phyloP scores from a whole-genome alignment of 495 filamentous ascomycete genomes.

The Hypoxylon intermedium region DNA sequence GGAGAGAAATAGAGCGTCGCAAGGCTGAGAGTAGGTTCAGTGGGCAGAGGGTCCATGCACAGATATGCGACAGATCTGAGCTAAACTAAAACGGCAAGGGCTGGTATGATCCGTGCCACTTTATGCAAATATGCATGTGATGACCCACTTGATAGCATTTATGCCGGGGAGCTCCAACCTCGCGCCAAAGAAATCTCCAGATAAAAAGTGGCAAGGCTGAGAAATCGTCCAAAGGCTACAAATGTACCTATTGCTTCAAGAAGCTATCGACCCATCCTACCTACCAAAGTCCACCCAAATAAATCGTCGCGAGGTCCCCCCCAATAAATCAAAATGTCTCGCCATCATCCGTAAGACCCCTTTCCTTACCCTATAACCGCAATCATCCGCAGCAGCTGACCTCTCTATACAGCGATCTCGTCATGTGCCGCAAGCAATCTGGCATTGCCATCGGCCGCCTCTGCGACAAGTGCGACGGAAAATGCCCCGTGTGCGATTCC shows the following conservation, averaged over 20 bases:
- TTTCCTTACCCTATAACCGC: slow-evolving; percentile 3
- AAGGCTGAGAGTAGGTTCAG: slow-evolving; percentile 17
- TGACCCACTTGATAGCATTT: slow-evolving; percentile 11
- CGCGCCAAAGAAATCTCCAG: slow-evolving; percentile 24
- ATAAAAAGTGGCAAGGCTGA: slow-evolving; percentile 46
- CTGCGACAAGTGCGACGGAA: slow-evolving; percentile 99
- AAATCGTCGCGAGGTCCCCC: slow-evolving; percentile 12
- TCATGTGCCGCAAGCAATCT: slow-evolving; percentile 99
- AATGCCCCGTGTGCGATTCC: slow-evolving; percentile 98
- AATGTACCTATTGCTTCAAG: not conserved
- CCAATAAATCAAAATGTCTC: slow-evolving; percentile 63
- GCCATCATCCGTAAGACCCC: slow-evolving; percentile 75
- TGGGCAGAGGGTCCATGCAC: slow-evolving; percentile 14
- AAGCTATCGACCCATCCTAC: too few relatives aligned
- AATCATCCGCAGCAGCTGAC: slow-evolving; percentile 49
- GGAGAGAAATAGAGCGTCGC: slow-evolving; percentile 9
- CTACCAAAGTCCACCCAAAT: not conserved
- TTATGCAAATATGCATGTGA: slow-evolving; percentile 29
- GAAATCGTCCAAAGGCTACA: slow-evolving; percentile 36
- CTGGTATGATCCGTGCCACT: not conserved
- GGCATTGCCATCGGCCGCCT: slow-evolving; percentile 98
- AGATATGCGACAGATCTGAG: slow-evolving; percentile 18
- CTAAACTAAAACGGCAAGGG: slow-evolving; percentile 19
- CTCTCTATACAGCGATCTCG: slow-evolving; percentile 75
- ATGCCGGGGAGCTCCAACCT: slow-evolving; percentile 22